Conservation (phyloP, 345 rosid genomes). For the Hypericum androsaemum region DNA sequence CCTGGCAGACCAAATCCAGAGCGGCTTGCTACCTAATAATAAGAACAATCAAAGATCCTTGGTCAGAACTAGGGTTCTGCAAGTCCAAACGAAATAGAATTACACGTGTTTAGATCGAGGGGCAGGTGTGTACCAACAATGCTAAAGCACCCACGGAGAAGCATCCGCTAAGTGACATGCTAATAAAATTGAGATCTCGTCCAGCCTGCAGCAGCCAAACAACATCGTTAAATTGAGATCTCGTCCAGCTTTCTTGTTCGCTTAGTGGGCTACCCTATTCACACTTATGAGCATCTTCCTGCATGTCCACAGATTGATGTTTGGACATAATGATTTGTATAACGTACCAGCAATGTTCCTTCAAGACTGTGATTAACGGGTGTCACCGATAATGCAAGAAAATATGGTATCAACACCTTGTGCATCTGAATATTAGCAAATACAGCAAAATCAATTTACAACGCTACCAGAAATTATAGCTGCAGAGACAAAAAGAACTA, state of each 20-base stretch:
- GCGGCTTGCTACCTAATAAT: constrained; percentile 38
- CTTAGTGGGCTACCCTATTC: background rate
- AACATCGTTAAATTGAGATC: background rate
- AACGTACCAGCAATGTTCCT: constrained; percentile 71
- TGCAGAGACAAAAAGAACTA: constrained; percentile 16
- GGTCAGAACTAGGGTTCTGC: constrained; percentile 2
- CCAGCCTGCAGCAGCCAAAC: constrained; percentile 43
- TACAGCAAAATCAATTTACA: too few species aligned
- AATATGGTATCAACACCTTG: constrained; percentile 59
- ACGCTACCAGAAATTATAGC: too few species aligned
- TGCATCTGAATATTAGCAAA: constrained; percentile 44
- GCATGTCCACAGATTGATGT: background rate
- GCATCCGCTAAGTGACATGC: constrained; percentile 67
- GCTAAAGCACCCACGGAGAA: constrained; percentile 39
- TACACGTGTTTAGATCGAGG: background rate
- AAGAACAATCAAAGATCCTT: background rate
- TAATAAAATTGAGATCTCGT: constrained; percentile 64
- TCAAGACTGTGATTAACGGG: constrained; percentile 73
- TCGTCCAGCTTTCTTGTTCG: too few species aligned
- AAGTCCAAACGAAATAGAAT: background rate
- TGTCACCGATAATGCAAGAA: constrained; percentile 51
- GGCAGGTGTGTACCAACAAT: constrained; percentile 38
- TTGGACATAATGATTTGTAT: background rate
- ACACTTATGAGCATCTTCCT: background rate
- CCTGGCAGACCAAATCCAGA: constrained; percentile 59